phyloP scores from a whole-genome alignment of 345 rosid genomes.

The Hibiscus mutabilis region DNA sequence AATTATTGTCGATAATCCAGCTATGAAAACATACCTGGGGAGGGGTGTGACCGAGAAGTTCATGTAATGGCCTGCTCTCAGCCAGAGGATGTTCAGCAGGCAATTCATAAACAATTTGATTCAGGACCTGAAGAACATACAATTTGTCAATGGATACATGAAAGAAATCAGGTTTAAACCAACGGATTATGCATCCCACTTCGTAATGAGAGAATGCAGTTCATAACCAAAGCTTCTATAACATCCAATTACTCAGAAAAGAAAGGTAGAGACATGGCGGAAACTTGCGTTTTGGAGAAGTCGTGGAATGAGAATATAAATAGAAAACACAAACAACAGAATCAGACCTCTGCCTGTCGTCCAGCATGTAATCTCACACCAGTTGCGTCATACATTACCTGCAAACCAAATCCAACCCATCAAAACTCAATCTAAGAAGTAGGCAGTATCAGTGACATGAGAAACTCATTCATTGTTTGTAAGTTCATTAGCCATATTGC shows the following conservation, averaged over 20 bases:
- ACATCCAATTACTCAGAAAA: background rate
- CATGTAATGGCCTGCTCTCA: conserved; percentile 70
- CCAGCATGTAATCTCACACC: conserved; percentile 89
- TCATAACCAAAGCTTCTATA: background rate
- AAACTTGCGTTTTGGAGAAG: background rate
- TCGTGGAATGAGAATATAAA: background rate
- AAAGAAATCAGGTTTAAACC: background rate
- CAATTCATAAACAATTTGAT: conserved; percentile 91
- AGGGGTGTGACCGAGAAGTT: conserved; percentile 91
- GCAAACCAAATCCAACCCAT: conserved; percentile 9
- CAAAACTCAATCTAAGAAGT: background rate
- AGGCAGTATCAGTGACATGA: background rate
- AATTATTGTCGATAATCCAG: background rate
- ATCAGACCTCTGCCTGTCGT: conserved; percentile 83
- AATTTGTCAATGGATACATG: conserved; percentile 11
- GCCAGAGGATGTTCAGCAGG: conserved; percentile 93
- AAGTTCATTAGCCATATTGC: background rate
- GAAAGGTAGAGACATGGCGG: background rate
- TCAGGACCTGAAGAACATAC: conserved; percentile 47
- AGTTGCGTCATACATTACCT: conserved; percentile 93
- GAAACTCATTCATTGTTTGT: background rate
- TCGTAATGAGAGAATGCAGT: background rate
- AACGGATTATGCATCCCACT: background rate
- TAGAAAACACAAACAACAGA: conserved; percentile 10
- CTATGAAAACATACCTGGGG: conserved; percentile 48